Conservation (phyloP, 129 eudicot species). For the Escallonia rubra region DNA sequence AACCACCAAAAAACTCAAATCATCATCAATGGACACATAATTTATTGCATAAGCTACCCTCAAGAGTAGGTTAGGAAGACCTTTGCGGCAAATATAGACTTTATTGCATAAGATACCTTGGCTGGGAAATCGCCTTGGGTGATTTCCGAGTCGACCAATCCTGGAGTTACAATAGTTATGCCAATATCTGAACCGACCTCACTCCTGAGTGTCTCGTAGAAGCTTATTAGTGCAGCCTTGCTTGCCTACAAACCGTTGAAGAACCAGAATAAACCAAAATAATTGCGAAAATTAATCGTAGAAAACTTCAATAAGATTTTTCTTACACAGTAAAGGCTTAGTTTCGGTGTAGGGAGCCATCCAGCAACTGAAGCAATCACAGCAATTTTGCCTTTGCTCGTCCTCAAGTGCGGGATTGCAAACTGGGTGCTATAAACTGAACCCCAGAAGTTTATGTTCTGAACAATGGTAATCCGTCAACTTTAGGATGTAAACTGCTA, state of each 20-base stretch:
- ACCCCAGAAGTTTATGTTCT: constrained; percentile 84
- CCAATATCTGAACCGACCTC: constrained; percentile 55
- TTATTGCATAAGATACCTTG: constrained; percentile 18
- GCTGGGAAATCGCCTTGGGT: constrained; percentile 34
- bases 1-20: not conserved
- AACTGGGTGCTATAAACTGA: constrained; percentile 48
- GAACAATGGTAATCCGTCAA: not conserved
- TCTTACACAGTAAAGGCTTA: constrained; percentile 55
- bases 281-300: too few species aligned
- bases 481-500: not conserved
- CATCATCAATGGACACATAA: not conserved
- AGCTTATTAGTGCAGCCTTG: constrained; percentile 62
- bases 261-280: too few species aligned
- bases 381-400: constrained; percentile 50
- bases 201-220: constrained; percentile 61
- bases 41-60: too few species aligned
- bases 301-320: not conserved
- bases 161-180: constrained; percentile 56
- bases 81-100: not conserved
- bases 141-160: constrained; percentile 45
- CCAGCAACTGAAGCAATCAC: constrained; percentile 47
- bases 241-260: constrained; percentile 38
- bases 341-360: constrained; percentile 51
- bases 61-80: not conserved
- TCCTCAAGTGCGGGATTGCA: constrained; percentile 57